Evolutionary conservation across 1,139 yeast species (phyloP).

Genomic region (Meyerozyma guilliermondii): DNA sequence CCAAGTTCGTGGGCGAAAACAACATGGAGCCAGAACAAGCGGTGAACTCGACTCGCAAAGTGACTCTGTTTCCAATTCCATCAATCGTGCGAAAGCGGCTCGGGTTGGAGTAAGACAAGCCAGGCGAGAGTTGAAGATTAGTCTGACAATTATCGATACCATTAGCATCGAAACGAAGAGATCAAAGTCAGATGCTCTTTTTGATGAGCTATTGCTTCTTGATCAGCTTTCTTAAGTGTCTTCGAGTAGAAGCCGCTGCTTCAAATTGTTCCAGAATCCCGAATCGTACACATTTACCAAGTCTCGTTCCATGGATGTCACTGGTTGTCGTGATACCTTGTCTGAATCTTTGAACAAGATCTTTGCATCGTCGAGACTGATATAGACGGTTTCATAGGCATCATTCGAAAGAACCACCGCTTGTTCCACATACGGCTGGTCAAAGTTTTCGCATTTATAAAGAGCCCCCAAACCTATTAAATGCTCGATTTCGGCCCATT

Average conservation of each 20-base stretch:
- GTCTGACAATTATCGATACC: too few relatives aligned
- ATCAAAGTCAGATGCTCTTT: too few relatives aligned
- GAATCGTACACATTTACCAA: slow-evolving; percentile 62
- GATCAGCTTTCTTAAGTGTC: too few relatives aligned
- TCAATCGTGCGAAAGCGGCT: neutral
- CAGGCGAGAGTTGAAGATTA: too few relatives aligned
- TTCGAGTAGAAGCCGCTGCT: slow-evolving; percentile 18
- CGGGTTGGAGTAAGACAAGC: neutral
- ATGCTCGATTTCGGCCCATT: slow-evolving; percentile 74
- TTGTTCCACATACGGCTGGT: slow-evolving; percentile 13
- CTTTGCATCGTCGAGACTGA: slow-evolving; percentile 24
- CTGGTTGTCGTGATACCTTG: slow-evolving; percentile 8
- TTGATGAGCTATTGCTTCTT: too few relatives aligned
- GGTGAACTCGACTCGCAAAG: neutral
- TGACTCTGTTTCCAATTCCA: neutral
- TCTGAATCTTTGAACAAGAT: slow-evolving; percentile 16
- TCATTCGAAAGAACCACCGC: slow-evolving; percentile 8
- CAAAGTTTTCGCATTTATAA: slow-evolving; percentile 12
- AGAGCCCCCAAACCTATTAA: slow-evolving; percentile 40
- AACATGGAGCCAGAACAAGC: neutral
- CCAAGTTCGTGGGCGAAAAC: neutral
- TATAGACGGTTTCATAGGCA: slow-evolving; percentile 15
- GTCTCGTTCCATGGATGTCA: slow-evolving; percentile 36
- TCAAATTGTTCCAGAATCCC: slow-evolving; percentile 53
- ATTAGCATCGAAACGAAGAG: too few relatives aligned